A percentile compares a stretch with the other conserved stretches of the same genome.
phyloP scores from a whole-genome alignment of 2,329 filamentous ascomycete genomes.

The Fusarium acutatum region DNA sequence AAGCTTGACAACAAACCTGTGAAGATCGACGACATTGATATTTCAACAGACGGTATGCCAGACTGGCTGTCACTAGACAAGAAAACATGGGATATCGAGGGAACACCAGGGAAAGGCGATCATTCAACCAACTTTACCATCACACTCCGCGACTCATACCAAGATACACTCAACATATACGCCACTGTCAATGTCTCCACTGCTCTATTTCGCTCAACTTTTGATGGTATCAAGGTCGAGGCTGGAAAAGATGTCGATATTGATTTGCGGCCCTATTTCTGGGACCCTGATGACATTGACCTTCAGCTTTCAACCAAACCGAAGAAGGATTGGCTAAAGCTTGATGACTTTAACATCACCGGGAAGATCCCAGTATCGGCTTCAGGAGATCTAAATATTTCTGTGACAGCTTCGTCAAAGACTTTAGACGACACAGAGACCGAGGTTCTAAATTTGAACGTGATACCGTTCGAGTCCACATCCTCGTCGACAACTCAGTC shows the following conservation, averaged over 20 bases:
- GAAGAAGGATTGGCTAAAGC: slow-evolving; percentile 54
- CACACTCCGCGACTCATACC: slow-evolving; percentile 65
- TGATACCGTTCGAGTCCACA: slow-evolving; percentile 43
- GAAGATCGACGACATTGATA: slow-evolving; percentile 59
- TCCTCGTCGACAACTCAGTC: slow-evolving; percentile 24
- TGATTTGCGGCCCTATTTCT: slow-evolving; percentile 54
- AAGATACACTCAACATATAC: slow-evolving; percentile 66
- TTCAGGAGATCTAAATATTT: slow-evolving; percentile 44
- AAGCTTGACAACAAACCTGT: slow-evolving; percentile 66
- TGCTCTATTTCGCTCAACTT: slow-evolving; percentile 51
- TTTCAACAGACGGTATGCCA: slow-evolving; percentile 64
- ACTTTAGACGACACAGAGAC: slow-evolving; percentile 48
- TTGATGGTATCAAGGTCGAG: slow-evolving; percentile 51
- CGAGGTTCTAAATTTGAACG: slow-evolving; percentile 48
- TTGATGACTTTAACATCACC: slow-evolving; percentile 50
- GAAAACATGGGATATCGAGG: slow-evolving; percentile 67
- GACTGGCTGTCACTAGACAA: slow-evolving; percentile 75
- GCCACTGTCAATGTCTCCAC: slow-evolving; percentile 52
- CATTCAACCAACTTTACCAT: slow-evolving; percentile 70
- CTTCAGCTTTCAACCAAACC: slow-evolving; percentile 50
- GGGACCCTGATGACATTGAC: slow-evolving; percentile 49
- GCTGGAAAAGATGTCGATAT: slow-evolving; percentile 54
- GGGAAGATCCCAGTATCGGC: slow-evolving; percentile 52
- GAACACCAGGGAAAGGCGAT: slow-evolving; percentile 68
- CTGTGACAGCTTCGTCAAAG: slow-evolving; percentile 47